phyloP scores from a whole-genome alignment of 768 basidiomycete species.

The Baorangia bicolor region DNA sequence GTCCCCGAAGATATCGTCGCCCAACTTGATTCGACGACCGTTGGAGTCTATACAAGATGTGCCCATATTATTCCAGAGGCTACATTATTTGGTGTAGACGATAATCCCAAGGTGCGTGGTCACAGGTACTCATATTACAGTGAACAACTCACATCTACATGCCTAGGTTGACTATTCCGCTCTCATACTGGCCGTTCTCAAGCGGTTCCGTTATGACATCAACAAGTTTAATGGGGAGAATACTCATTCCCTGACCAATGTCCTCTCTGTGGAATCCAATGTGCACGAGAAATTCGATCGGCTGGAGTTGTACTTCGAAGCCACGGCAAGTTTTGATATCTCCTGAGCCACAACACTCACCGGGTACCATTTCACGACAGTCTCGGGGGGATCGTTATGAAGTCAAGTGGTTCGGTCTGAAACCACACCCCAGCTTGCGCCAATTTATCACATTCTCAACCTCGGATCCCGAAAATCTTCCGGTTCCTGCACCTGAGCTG shows the following conservation, averaged over 20 bases:
- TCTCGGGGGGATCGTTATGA: neutral
- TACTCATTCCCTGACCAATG: slow-evolving; percentile 9
- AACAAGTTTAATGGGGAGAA: too few relatives aligned
- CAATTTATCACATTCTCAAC: slow-evolving; percentile 6
- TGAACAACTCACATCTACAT: neutral
- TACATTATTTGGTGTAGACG: neutral
- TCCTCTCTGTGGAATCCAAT: neutral
- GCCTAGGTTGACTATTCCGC: slow-evolving; percentile 3
- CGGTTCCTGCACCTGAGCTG: too few relatives aligned
- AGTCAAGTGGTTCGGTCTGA: neutral
- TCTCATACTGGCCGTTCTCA: slow-evolving; percentile 2
- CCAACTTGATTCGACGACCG: neutral
- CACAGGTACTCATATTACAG: neutral
- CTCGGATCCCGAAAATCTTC: too few relatives aligned
- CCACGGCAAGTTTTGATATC: neutral
- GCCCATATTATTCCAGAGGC: too few relatives aligned
- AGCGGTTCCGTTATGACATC: too few relatives aligned
- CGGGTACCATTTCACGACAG: neutral
- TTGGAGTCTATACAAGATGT: neutral
- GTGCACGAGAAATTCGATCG: slow-evolving; percentile 1
- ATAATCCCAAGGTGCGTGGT: neutral
- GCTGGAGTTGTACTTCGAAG: too few relatives aligned
- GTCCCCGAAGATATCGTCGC: neutral
- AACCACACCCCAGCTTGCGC: too few relatives aligned
- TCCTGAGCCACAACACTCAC: neutral